These are phyloP conservation scores for Fusarium marasasianum DNA, from an alignment of 2,329 filamentous ascomycete genomes.

Conservation along the genomic window DNA sequence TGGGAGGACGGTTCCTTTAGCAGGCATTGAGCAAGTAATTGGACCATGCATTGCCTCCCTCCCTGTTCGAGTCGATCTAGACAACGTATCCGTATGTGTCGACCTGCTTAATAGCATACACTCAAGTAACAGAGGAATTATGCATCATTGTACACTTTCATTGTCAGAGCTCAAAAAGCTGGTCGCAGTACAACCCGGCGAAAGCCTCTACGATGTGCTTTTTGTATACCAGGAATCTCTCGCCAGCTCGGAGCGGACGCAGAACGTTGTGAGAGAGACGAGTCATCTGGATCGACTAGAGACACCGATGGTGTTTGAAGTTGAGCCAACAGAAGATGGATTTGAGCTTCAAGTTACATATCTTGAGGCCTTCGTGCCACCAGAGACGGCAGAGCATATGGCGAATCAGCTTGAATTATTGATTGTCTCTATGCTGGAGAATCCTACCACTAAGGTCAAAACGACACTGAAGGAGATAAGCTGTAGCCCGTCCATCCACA, in stretches of 20 bases:
- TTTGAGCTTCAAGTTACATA: conserved; percentile 60
- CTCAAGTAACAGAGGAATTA: conserved; percentile 68
- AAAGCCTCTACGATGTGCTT: conserved; percentile 77
- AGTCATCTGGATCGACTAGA: conserved; percentile 77
- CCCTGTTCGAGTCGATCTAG: conserved; percentile 73
- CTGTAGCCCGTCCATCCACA: conserved; percentile 58
- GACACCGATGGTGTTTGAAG: conserved; percentile 78
- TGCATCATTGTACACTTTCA: conserved; percentile 71
- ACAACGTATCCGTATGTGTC: conserved; percentile 58
- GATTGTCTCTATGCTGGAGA: conserved; percentile 44
- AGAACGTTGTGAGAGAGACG: conserved; percentile 59
- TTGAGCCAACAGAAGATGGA: conserved; percentile 67
- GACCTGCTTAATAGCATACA: conserved; percentile 75
- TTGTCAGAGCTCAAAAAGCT: conserved; percentile 75
- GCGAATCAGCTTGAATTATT: conserved; percentile 69
- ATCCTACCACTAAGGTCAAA: conserved; percentile 35
- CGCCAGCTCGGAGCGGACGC: conserved; percentile 45
- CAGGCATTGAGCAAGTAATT: conserved; percentile 75
- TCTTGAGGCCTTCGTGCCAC: conserved; percentile 60
- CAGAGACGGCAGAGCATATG: conserved; percentile 64
- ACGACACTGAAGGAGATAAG: conserved; percentile 40
- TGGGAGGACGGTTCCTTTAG: conserved; percentile 77
- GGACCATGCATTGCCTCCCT: conserved; percentile 84
- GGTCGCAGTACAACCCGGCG: conserved; percentile 62
- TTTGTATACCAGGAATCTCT: conserved; percentile 87